Evolutionary conservation across 306 rosid genomes (phyloP).

Genomic region (Inga oerstediana): DNA sequence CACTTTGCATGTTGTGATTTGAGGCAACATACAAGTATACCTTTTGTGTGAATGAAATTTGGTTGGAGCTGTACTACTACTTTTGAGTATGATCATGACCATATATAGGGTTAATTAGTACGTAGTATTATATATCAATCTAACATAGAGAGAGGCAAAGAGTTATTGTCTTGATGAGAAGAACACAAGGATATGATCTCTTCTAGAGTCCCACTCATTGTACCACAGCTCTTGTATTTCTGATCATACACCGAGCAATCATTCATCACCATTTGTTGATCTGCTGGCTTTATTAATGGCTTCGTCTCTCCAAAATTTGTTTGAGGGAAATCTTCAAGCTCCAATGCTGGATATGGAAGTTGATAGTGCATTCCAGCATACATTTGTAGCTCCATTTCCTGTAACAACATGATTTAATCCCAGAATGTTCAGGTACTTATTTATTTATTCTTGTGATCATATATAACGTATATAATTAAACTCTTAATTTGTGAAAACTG

Average conservation of each 20-base stretch:
- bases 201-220: conserved; percentile 75
- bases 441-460: no score
- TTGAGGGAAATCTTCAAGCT: conserved; percentile 81
- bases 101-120: conserved; percentile 18
- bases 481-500: not conserved
- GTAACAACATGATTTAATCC: conserved; percentile 25
- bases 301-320: conserved; percentile 56
- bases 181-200: conserved; percentile 80
- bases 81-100: conserved; percentile 1
- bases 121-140: conserved; percentile 27
- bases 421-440: not conserved
- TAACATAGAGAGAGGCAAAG: conserved; percentile 58
- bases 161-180: conserved; percentile 48
- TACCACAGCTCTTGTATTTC: conserved; percentile 47
- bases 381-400: conserved; percentile 56
- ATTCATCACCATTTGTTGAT: conserved; percentile 32
- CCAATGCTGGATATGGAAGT: conserved; percentile 66
- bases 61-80: conserved; percentile 26
- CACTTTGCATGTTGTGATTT: conserved; percentile 51
- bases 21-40: conserved; percentile 45
- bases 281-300: conserved; percentile 46
- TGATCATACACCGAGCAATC: conserved; percentile 58
- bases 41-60: conserved; percentile 54
- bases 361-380: conserved; percentile 54
- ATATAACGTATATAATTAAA: no score